Conservation (phyloP, 208 protist genomes). For the Crithidia fasciculata region DNA sequence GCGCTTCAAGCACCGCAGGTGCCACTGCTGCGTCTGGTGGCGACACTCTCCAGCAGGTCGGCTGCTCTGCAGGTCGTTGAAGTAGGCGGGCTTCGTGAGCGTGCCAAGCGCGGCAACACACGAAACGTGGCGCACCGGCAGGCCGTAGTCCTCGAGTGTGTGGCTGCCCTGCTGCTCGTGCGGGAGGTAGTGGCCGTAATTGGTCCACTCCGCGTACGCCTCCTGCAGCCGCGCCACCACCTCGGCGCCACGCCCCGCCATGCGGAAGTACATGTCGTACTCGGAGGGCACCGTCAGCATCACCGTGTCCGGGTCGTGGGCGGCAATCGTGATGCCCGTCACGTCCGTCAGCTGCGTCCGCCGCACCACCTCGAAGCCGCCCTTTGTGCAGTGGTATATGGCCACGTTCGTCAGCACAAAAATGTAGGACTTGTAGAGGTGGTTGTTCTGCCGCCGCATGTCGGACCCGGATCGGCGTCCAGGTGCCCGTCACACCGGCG, state of each 20-base stretch:
- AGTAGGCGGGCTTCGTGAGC: conserved; percentile 54
- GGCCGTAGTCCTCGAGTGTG: conserved; percentile 31
- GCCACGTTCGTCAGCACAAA: conserved; percentile 72
- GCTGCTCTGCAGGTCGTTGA: conserved; percentile 54
- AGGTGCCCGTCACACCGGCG: conserved; percentile 31
- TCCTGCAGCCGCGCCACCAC: conserved; percentile 58
- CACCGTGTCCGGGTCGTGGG: conserved; percentile 53
- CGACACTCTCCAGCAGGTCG: conserved; percentile 44
- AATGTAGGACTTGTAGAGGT: conserved; percentile 61
- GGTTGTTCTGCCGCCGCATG: conserved; percentile 49
- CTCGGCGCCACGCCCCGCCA: conserved; percentile 54
- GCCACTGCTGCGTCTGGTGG: conserved; percentile 38
- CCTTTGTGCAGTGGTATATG: conserved; percentile 68
- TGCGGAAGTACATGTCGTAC: conserved; percentile 74
- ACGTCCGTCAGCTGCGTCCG: conserved; percentile 60
- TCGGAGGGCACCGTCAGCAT: conserved; percentile 61
- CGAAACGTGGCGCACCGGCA: conserved; percentile 39
- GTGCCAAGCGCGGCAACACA: conserved; percentile 37
- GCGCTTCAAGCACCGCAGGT: conserved; percentile 40
- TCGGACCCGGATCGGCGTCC: conserved; percentile 33
- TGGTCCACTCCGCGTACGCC: conserved; percentile 67
- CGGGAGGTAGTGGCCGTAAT: conserved; percentile 45
- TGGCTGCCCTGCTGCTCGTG: conserved; percentile 38
- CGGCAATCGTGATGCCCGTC: conserved; percentile 40
- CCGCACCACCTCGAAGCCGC: conserved; percentile 54